Percentiles rank a stretch among this genome's conserved stretches.
These are phyloP conservation scores for Guyanaporus albipodus DNA, from an alignment of 768 basidiomycete genomes.

Conservation along the genomic window DNA sequence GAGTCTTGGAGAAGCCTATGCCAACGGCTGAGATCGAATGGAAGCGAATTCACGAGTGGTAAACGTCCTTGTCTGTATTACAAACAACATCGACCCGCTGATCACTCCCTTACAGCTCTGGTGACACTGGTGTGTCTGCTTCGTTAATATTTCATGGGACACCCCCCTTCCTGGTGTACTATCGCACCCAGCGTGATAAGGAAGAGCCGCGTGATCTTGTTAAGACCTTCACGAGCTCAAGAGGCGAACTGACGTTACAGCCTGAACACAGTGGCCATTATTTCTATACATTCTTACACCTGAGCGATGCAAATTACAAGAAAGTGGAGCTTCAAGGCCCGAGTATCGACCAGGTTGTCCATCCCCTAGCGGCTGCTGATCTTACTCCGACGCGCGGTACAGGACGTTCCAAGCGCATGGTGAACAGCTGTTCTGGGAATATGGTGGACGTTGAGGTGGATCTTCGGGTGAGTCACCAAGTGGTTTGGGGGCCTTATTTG, in stretches of 20 bases:
- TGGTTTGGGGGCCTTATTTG: neutral
- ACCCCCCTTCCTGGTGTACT: conserved; percentile 84
- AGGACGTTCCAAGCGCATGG: conserved; percentile 47
- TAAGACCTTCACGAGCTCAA: conserved; percentile 60
- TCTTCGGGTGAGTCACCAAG: conserved; percentile 53
- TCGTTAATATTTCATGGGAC: conserved; percentile 83
- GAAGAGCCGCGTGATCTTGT: conserved; percentile 56
- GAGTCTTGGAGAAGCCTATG: conserved; percentile 66
- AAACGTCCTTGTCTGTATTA: conserved; percentile 2
- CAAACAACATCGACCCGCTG: conserved; percentile 2
- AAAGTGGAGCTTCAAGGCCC: conserved; percentile 70
- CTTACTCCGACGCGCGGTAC: conserved; percentile 46
- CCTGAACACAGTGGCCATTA: conserved; percentile 90
- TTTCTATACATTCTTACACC: conserved; percentile 69
- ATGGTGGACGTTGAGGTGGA: conserved; percentile 75
- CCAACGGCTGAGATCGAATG: conserved; percentile 86
- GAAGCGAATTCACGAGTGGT: conserved; percentile 92
- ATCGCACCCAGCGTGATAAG: conserved; percentile 67
- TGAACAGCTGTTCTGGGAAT: conserved; percentile 79
- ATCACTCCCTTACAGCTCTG: conserved; percentile 52
- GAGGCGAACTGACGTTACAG: conserved; percentile 79
- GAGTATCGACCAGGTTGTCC: conserved; percentile 83
- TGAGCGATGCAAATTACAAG: conserved; percentile 85
- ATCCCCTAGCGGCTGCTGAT: conserved; percentile 79
- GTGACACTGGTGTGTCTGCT: conserved; percentile 88